Evolutionary conservation across 2,329 filamentous ascomycete genomes (phyloP), one percentile per base, ranked within the genome.

Genomic region (Cucurbitaria berberidis): DNA sequence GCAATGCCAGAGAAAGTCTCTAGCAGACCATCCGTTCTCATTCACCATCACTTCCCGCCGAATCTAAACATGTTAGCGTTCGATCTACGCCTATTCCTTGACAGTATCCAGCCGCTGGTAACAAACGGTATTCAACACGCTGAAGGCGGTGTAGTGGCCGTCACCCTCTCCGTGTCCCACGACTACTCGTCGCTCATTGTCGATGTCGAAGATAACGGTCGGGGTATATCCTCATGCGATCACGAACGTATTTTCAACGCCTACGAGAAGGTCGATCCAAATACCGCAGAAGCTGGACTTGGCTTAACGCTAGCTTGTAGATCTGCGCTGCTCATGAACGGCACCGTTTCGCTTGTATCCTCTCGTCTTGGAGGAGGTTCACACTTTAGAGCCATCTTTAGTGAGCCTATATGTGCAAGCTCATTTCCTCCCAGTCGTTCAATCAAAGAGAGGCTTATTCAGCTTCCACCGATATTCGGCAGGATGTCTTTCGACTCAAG

Each of bases 91-190:
- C 62, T 80, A 0, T 67, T 81, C 5, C 68, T 77, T n/a, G 76
- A 80, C 32, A 77, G 76, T 35, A 50, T 81, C 0, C 72, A 78
- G 3, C 74, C 77, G 0, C 54, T 81, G 0, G 53, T 80, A 3
- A 48, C 73, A 4, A 80, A 81, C 39, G 76, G 78, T 0, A 64
- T 80, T 0, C 77, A 80, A 21, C 76, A 76, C 29, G 76, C 77
- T 1, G 52, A 62, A 4, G 48, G 69, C 4, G 77, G 78, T 8
- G 64, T 73, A 1, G 69, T 80, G 2, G 66, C 70, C 3, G 64
- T 80, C 1, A 72, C 62, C 0, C 59, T 75, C 0, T 72, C 72
- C 0, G 51, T 74, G 2, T 53, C 46, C 0, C 46, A 70, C 2
- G 73, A 77, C 15, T 64, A 60, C 8, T 64, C 66, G 3, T 59